Base-by-base conservation (phyloP, 2,329 filamentous ascomycete genomes). In the Aspergillus sp. region DNA sequence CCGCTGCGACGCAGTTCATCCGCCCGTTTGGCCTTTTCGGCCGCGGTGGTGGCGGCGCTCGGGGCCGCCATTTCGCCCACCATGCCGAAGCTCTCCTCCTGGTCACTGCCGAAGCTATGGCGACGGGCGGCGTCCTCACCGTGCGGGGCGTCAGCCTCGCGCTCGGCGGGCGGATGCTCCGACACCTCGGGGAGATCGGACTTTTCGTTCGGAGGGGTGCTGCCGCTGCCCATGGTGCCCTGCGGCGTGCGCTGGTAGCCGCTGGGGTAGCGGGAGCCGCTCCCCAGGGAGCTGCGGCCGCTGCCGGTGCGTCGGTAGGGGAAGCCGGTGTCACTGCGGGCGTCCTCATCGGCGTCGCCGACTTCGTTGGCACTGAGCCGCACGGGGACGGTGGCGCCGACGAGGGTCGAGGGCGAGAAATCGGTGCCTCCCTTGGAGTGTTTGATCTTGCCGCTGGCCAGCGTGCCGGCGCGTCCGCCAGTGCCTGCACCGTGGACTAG, bases 281-380 rank as follows among this genome's bases (percentile, higher is more conserved):
- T 77, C 45, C 76, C 76, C 14, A 83, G 67, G 42, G 81, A 85
- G 65, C 81, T 85, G 56, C 82, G 76, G 11, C 82, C 81, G 56
- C 81, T 85, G 43, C 81, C 81, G 2, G 77, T 81, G 47, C 82
- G 76, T 47, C 77, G 76, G 62, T 85, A 81, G 55, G 72, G 60
- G 43, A 64, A 64, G 16, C 65, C 66, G 45, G 69, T 67, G 7
- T 68, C 69, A 58, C 69, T 75, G 59, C 60, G 71, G 14, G 72
- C 69, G 40, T 88, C 86, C 45, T 87, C 90, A 63, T 92, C 90
- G 59, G 87, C 91, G 60, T 89, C 91, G 64, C 96, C 91, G 13
- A 97, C 89, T 71, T 99, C 94, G 47, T 89, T 95, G n/a, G 94
- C 93, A 69, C 90, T 96, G 57, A 99, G 79, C 41, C 94, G 87